Conservation (phyloP, 495 filamentous ascomycete genomes). For the Neurospora sp. region DNA sequence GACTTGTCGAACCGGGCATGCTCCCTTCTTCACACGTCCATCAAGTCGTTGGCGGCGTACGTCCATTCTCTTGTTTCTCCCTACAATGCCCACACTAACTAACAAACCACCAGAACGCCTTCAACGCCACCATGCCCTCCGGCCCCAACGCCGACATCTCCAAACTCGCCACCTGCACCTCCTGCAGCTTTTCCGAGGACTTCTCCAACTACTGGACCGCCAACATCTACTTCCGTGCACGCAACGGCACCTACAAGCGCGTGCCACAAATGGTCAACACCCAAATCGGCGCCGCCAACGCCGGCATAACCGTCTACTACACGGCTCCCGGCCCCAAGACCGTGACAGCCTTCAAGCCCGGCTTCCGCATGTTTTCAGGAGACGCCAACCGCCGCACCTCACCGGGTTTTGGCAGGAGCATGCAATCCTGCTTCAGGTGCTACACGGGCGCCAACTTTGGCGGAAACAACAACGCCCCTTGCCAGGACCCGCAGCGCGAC, state of each 20-base stretch:
- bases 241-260: constrained; percentile 41
- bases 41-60: constrained; percentile 35
- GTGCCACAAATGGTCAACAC: constrained; percentile 25
- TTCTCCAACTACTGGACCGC: constrained; percentile 46
- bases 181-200: constrained; percentile 35
- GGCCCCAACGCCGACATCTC: constrained; percentile 25
- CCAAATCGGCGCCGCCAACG: constrained; percentile 13
- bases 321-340: constrained; percentile 26
- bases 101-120: constrained; percentile 17
- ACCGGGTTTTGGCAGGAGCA: constrained; percentile 20
- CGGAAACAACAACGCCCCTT: constrained; percentile 30
- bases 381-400: constrained; percentile 27
- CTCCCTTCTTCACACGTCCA: constrained; percentile 33
- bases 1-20: constrained; percentile 29
- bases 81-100: background rate
- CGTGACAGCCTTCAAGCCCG: constrained; percentile 41
- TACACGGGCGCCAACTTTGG: constrained; percentile 38
- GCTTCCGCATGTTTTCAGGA: constrained; percentile 43
- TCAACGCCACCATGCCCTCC: constrained; percentile 34
- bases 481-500: constrained; percentile 29
- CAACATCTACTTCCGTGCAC: constrained; percentile 41
- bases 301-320: constrained; percentile 23
- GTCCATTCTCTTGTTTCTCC: background rate
- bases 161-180: constrained; percentile 27
- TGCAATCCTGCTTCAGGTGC: constrained; percentile 36